Evolutionary conservation across 2,329 filamentous ascomycete genomes (phyloP).

Genomic region (Cercospora zeae-maydis): DNA sequence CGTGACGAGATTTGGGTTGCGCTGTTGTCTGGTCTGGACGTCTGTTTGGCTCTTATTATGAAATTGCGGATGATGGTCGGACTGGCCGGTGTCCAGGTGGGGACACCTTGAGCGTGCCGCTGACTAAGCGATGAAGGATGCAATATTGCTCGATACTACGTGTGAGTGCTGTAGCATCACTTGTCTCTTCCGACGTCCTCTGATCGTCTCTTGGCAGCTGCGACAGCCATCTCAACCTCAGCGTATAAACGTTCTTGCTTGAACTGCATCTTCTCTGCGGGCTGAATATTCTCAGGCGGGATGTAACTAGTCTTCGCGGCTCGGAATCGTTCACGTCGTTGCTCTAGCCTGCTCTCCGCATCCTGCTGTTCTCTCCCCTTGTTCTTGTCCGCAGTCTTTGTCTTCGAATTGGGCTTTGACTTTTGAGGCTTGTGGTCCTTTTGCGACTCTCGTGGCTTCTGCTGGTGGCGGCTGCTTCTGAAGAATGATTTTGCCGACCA

Average conservation of each 20-base stretch:
- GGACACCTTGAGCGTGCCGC: not conserved
- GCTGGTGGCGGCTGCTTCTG: constrained; percentile 1
- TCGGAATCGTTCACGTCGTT: constrained; percentile 5
- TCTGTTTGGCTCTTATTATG: not conserved
- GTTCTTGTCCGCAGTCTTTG: not conserved
- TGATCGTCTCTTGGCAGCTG: not conserved
- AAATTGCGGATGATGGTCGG: not conserved
- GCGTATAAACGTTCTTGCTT: not conserved
- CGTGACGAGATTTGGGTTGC: not conserved
- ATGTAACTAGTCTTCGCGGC: constrained; percentile 1
- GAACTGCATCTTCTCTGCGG: not conserved
- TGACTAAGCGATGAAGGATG: not conserved
- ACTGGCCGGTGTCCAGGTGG: not conserved
- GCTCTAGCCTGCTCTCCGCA: not conserved
- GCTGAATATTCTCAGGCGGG: not conserved
- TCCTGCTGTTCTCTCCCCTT: not conserved
- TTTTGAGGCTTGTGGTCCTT: not conserved
- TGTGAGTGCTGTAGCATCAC: not conserved
- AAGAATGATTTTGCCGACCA: constrained; percentile 6
- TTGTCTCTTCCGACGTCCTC: not conserved
- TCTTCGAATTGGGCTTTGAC: not conserved
- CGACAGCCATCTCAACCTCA: constrained; percentile 3
- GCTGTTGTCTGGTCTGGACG: not conserved
- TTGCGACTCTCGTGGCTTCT: not conserved
- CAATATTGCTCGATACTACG: not conserved